Evolutionary conservation across 2,329 filamentous ascomycete species (phyloP).

Genomic region (Aspergillus sp.): DNA sequence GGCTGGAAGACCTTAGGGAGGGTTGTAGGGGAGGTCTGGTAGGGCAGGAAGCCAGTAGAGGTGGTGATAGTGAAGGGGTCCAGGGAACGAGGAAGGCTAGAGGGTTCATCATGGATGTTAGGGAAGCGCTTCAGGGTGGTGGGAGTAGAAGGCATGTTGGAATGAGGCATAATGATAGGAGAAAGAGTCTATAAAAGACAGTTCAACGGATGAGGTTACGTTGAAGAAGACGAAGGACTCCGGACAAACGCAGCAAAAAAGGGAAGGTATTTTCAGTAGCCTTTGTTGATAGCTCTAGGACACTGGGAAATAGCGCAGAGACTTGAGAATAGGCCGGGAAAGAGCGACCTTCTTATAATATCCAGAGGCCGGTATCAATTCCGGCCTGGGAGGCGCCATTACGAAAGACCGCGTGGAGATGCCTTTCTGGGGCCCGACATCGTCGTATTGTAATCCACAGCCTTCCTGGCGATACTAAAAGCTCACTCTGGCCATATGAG

Average conservation of each 20-base stretch:
- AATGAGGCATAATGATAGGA: conserved; percentile 27
- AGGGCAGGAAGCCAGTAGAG: conserved; percentile 39
- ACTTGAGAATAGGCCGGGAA: conserved; percentile 19
- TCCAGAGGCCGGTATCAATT: conserved; percentile 40
- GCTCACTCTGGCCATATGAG: no score
- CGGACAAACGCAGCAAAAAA: conserved; percentile 12
- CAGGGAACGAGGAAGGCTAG: conserved; percentile 31
- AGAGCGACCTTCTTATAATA: conserved; percentile 35
- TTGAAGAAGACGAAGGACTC: not conserved
- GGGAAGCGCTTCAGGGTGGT: conserved; percentile 35
- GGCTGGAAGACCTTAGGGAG: conserved; percentile 67
- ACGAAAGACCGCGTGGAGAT: conserved; percentile 27
- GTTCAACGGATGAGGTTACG: conserved; percentile 1
- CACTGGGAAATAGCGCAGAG: conserved; percentile 13
- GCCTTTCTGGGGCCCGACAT: conserved; percentile 7
- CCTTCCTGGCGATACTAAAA: not conserved
- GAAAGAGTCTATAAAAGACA: not conserved
- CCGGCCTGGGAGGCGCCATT: conserved; percentile 36
- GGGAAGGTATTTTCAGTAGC: not conserved
- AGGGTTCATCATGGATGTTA: conserved; percentile 37
- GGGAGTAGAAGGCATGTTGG: conserved; percentile 22
- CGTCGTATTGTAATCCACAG: not conserved
- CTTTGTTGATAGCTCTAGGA: conserved; percentile 2
- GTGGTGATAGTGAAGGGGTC: conserved; percentile 44
- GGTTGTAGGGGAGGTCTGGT: conserved; percentile 31